A percentile compares a stretch with the other conserved stretches of the same genome.
phyloP scores from a whole-genome alignment of 768 basidiomycete genomes.

The Pholiota conissans region DNA sequence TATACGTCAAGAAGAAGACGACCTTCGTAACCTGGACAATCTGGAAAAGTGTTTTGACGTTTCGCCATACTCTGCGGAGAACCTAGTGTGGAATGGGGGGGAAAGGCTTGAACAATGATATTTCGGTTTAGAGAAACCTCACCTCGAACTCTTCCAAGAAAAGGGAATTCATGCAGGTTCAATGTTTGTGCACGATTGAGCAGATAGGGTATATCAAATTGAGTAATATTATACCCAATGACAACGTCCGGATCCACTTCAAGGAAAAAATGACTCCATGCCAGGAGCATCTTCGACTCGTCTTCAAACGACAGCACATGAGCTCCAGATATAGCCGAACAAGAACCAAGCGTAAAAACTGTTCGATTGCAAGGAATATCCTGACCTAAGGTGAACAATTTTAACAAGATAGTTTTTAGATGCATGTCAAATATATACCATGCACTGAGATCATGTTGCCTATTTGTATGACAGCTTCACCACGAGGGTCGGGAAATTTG shows the following conservation, averaged over 20 bases:
- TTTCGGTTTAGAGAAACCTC: constrained; percentile 11
- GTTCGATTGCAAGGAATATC: constrained; percentile 87
- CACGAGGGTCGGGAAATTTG: constrained; percentile 73
- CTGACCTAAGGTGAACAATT: constrained; percentile 62
- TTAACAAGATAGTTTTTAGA: neutral
- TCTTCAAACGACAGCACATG: constrained; percentile 80
- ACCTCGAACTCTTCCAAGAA: constrained; percentile 74
- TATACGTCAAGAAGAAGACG: constrained; percentile 89
- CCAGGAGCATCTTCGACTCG: constrained; percentile 68
- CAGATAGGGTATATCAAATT: constrained; percentile 94
- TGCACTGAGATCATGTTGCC: constrained; percentile 95
- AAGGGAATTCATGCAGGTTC: constrained; percentile 61
- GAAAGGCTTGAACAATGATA: too few relatives aligned
- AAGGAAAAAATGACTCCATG: constrained; percentile 84
- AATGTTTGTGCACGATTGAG: constrained; percentile 81
- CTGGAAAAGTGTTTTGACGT: constrained; percentile 81
- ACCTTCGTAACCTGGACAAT: constrained; percentile 59
- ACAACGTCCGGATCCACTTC: constrained; percentile 91
- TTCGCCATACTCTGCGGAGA: constrained; percentile 58
- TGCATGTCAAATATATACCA: constrained; percentile 54
- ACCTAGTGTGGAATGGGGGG: constrained; percentile 50
- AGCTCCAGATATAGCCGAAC: constrained; percentile 88
- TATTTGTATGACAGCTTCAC: constrained; percentile 92
- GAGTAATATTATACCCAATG: constrained; percentile 91
- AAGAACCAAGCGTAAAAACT: constrained; percentile 89